Evolutionary conservation across 2,329 filamentous ascomycete genomes (phyloP), one percentile per base, ranked within the genome.

Genomic region (Thelonectria rubi): DNA sequence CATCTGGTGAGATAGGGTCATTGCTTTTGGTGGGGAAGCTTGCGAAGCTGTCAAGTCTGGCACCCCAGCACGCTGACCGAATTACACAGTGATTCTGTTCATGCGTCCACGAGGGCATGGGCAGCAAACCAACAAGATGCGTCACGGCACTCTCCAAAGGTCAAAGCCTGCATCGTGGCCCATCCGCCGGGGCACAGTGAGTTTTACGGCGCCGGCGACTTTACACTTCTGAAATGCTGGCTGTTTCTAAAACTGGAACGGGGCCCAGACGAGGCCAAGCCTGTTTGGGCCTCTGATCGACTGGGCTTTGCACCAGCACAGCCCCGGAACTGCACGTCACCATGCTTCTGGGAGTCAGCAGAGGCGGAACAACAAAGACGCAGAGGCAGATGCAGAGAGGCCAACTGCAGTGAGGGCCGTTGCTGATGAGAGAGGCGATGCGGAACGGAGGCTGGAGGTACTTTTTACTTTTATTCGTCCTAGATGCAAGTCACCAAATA

Each of bases 271-370:
- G n/a, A 8, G 26, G 52, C 59, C 49, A 58, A 54, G 18, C 50
- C 49, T 24, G 20, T 37, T 46, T 46, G 52, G 57, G 57, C 11
- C 14, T 43, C 14, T 30, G 39, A 54, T 60, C 52, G 57, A 37
- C 53, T 45, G 14, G 53, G 53, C 51, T 58, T 53, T 57, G 65
- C 62, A 61, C 61, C 62, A 70, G 69, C 69, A 71, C 67, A 65
- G 69, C 69, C 69, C 67, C 67, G 40, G 66, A 24, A 65, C 60
- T 68, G 65, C 69, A 72, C 69, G 69, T 71, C 69, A 71, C 69
- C 60, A 52, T 50, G 45, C 61, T 56, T 70, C 64, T 65, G 63
- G 39, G 56, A 68, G 59, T 68, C 67, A 65, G 65, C 63, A 61
- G 42, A 40, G 45, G 45, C 32, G 48, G 56, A 63, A 30, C 26